Conservation (phyloP, 495 filamentous ascomycete genomes). For the Pseudotulostoma volvatum region DNA sequence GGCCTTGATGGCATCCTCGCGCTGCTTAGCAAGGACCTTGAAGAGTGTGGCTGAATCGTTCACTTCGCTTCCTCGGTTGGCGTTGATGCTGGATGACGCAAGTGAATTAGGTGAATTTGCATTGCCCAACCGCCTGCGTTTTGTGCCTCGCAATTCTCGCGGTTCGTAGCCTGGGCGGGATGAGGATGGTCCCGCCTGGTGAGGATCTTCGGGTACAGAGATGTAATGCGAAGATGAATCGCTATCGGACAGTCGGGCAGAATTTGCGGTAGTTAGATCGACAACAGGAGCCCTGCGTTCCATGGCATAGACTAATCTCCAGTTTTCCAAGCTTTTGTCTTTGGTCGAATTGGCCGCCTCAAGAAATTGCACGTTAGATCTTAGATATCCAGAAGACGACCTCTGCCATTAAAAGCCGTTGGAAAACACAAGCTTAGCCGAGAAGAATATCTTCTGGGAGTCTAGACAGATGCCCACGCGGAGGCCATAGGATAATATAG, state of each 20-base stretch:
- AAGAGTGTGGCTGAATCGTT: constrained; percentile 30
- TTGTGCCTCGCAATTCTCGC: constrained; percentile 14
- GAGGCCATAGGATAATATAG: no score
- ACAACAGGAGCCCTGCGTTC: not conserved
- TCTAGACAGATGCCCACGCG: no score
- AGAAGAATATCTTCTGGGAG: not conserved
- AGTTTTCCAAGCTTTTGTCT: no score
- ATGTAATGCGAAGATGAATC: no score
- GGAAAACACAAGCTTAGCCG: not conserved
- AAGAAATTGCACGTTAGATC: not conserved
- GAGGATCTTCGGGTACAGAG: no score
- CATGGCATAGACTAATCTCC: not conserved
- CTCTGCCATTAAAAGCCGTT: not conserved
- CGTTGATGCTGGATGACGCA: constrained; percentile 7
- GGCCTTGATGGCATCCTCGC: constrained; percentile 29
- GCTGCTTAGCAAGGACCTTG: constrained; percentile 33
- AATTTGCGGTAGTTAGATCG: constrained; percentile 2
- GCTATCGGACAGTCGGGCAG: no score
- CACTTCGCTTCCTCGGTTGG: constrained; percentile 28
- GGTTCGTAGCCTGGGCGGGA: constrained; percentile 6
- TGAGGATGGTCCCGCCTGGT: constrained; percentile 1
- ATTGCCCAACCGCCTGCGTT: constrained; percentile 17
- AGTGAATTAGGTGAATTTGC: constrained; percentile 7
- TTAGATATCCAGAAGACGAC: not conserved
- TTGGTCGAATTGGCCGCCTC: not conserved